Conservation (phyloP, 2,329 filamentous ascomycete species). For the Neofusicoccum kwambonambiense region DNA sequence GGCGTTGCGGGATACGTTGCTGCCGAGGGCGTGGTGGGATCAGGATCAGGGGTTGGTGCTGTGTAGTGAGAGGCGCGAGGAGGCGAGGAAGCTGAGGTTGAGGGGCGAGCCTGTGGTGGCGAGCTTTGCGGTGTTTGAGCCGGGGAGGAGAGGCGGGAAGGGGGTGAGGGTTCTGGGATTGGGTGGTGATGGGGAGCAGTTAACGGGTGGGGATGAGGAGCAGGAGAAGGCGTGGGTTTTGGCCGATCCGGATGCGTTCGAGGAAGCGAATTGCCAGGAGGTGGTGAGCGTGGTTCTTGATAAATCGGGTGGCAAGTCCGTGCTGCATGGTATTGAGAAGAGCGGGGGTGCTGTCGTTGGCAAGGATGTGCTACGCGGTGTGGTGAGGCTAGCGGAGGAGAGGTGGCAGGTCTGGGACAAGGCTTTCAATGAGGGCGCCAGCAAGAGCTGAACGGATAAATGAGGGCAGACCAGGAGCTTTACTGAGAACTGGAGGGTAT, state of each 20-base stretch:
- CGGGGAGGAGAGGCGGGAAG: conserved; percentile 18
- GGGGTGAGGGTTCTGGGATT: conserved; percentile 23
- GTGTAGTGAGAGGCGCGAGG: conserved; percentile 62
- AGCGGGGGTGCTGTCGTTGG: conserved; percentile 73
- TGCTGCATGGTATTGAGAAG: conserved; percentile 76
- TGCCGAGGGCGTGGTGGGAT: conserved; percentile 83
- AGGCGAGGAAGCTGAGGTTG: conserved; percentile 59
- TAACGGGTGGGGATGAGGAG: conserved; percentile 28
- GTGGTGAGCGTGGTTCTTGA: conserved; percentile 81
- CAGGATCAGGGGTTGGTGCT: conserved; percentile 74
- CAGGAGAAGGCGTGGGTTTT: conserved; percentile 63
- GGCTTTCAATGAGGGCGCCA: conserved; percentile 7
- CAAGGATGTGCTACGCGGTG: conserved; percentile 58
- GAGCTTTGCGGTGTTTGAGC: conserved; percentile 72
- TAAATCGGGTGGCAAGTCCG: conserved; percentile 58
- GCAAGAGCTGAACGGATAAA: not conserved
- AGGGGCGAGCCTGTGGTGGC: conserved; percentile 70
- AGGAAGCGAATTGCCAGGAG: conserved; percentile 83
- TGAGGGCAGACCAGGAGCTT: no score
- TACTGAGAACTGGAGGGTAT: no score
- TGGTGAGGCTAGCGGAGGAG: conserved; percentile 59
- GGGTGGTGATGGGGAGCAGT: conserved; percentile 44
- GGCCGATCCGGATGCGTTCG: conserved; percentile 83
- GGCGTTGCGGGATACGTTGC: conserved; percentile 71
- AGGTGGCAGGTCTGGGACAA: conserved; percentile 62